Base-by-base conservation (phyloP, 768 basidiomycete genomes). In the Lentinula guzmanii region DNA sequence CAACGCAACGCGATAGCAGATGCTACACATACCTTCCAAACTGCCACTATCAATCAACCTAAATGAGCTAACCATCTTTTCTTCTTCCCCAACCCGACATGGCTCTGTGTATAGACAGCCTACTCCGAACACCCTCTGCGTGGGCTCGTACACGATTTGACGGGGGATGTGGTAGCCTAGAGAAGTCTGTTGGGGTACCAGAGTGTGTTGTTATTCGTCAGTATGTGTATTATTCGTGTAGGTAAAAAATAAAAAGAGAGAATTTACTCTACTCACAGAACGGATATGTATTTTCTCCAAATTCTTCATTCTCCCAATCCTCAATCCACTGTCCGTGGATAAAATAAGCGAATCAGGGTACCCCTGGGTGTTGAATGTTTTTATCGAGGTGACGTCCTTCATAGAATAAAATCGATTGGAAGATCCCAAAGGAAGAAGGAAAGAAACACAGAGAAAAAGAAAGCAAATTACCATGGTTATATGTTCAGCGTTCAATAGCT, bases 241-340 rank as follows among this genome's bases (percentile, higher is more conserved):
- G 61, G 21, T 5, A 21, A 8, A 35, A 54, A 13, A 65, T 21
- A 50, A 15, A 48, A 13, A 18, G 16, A 31, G 16, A 16, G 51
- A 43, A 35, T 28, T 28, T 28, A 28, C 28, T 28, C 3, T 28
- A 63, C 82, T 64, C 70, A 92, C 92, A 39, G 91, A 83, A 60
- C 86, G 85, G 51, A 95, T 85, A 66, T 95, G 90, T 70, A 94
- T 79, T 70, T 90, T 91, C 64, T 90, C 84, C 10, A 93, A 75
- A 62, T 88, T 82, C 35, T 77, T 74, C 11, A 93, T 80, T 5
- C 75, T 75, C 7, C 93, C 93, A 50, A 96, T 82, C 52, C 82
- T 73, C 15, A 95, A 71, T 0, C 79, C 75, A 5, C 76, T 76
- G 0, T 79, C 69, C 3, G 83, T 80, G 9, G 83, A 83, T 46